A percentile compares a stretch with the other conserved stretches of the same genome.
Evolutionary conservation across 305 asterid genomes (phyloP).

Genomic region (Solanum chacoense): DNA sequence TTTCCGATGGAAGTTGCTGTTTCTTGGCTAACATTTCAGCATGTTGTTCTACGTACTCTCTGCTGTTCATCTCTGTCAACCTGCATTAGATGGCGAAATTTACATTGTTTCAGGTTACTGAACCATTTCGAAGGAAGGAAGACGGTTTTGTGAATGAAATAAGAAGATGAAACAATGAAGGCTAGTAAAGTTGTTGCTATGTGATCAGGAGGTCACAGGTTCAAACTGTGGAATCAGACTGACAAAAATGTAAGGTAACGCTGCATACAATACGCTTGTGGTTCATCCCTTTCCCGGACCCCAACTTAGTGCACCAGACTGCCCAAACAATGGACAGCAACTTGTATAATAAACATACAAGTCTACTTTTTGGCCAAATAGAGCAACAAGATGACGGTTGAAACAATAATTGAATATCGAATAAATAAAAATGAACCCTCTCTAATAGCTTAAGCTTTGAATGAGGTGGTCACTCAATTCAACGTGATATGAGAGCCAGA

Average conservation of each 20-base stretch:
- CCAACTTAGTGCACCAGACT: background rate
- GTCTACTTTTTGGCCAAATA: background rate
- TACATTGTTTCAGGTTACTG: background rate
- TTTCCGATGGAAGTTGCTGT: background rate
- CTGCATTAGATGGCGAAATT: conserved; percentile 24
- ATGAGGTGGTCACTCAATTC: background rate
- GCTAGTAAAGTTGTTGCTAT: background rate
- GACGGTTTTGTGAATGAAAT: background rate
- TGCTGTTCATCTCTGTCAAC: conserved; percentile 91
- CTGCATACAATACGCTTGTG: background rate
- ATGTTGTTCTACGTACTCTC: conserved; percentile 82
- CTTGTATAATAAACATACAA: background rate
- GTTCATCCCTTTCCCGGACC: background rate
- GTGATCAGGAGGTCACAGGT: background rate
- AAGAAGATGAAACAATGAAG: background rate
- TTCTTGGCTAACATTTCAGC: conserved; percentile 39
- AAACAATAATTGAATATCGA: background rate
- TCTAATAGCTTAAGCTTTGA: background rate
- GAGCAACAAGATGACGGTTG: background rate
- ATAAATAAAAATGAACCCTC: background rate
- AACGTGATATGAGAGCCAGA: background rate
- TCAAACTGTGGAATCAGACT: background rate
- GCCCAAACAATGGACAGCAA: background rate
- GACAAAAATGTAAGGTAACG: background rate
- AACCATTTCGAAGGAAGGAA: background rate